Conservation (phyloP, 495 filamentous ascomycete species). For the Aspergillus steynii region DNA sequence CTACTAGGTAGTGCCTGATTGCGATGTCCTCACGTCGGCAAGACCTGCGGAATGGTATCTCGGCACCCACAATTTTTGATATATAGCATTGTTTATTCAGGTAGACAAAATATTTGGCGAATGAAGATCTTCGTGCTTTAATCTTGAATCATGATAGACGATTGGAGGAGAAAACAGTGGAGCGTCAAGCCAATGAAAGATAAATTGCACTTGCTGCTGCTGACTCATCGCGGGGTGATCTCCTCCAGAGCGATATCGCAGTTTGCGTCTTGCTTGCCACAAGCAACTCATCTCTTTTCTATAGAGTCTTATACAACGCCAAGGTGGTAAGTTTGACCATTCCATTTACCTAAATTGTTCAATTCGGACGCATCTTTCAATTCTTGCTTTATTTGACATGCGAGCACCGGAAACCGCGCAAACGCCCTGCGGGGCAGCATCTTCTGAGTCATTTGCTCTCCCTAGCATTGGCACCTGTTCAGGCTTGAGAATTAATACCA, state of each 20-base stretch:
- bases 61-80: neutral
- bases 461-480: no score
- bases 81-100: neutral
- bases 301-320: slow-evolving; percentile 14
- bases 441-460: neutral
- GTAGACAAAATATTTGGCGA: neutral
- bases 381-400: neutral
- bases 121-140: neutral
- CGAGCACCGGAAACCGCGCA: neutral
- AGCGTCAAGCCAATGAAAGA: slow-evolving; percentile 20
- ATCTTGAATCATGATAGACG: neutral
- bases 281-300: slow-evolving; percentile 17
- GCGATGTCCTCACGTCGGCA: no score
- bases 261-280: slow-evolving; percentile 23
- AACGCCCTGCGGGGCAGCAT: neutral
- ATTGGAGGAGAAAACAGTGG: neutral
- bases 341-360: neutral
- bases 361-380: neutral
- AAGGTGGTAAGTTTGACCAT: slow-evolving; percentile 23
- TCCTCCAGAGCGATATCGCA: slow-evolving; percentile 42
- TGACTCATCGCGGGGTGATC: slow-evolving; percentile 43
- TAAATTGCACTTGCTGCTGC: slow-evolving; percentile 12
- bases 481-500: neutral
- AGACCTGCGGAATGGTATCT: no score
- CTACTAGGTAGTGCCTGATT: neutral